Conservation (phyloP, 148 eudicot genomes). For the Chenopodium formosanum region DNA sequence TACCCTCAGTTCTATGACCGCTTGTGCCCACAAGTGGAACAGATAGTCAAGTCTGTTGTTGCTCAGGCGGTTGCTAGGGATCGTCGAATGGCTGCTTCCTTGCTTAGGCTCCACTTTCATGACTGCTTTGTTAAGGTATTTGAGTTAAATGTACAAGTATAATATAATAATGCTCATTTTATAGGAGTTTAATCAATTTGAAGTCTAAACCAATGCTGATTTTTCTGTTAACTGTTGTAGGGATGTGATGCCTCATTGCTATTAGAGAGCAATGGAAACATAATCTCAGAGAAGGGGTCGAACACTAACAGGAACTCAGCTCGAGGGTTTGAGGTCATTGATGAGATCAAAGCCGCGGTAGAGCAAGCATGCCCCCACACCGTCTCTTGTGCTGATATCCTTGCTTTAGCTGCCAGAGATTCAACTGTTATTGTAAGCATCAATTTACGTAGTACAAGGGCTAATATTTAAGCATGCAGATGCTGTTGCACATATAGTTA, state of each 20-base stretch:
- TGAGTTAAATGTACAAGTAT: background rate
- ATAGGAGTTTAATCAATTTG: background rate
- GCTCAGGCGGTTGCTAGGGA: conserved; percentile 49
- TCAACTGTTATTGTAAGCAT: conserved; percentile 44
- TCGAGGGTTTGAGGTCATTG: conserved; percentile 52
- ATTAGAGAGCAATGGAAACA: conserved; percentile 38
- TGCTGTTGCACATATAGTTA: too few species aligned
- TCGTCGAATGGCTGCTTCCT: conserved; percentile 60
- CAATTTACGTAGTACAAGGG: background rate
- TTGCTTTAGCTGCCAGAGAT: conserved; percentile 46
- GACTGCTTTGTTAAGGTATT: conserved; percentile 62
- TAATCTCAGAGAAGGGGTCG: conserved; percentile 45
- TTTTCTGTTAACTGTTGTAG: conserved; percentile 11
- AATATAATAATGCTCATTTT: background rate
- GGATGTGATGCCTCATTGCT: conserved; percentile 58
- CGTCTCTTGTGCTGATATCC: conserved; percentile 56
- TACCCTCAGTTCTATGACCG: conserved; percentile 35
- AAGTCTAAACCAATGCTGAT: too few species aligned
- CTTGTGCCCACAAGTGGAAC: conserved; percentile 42
- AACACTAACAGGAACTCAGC: conserved; percentile 43
- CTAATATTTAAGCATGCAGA: too few species aligned
- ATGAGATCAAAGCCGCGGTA: conserved; percentile 46
- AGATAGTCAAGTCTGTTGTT: conserved; percentile 46
- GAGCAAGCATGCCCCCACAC: conserved; percentile 52
- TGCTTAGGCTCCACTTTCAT: conserved; percentile 54